Conservation (phyloP, 2,329 filamentous ascomycete genomes). For the Aureobasidium sp. region DNA sequence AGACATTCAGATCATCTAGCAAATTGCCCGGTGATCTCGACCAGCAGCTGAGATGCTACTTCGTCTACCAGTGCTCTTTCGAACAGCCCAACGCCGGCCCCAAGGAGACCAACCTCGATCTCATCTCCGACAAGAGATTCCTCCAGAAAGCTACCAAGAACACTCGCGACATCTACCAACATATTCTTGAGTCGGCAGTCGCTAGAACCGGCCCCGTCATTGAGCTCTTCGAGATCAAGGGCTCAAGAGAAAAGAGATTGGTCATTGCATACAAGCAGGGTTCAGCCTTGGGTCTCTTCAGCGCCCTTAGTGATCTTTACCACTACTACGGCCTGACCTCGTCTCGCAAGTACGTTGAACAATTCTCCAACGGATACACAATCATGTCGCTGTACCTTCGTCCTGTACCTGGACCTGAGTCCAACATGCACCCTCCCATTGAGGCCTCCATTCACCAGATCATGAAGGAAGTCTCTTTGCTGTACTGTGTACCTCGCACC, state of each 20-base stretch:
- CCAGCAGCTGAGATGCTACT: conserved; percentile 90
- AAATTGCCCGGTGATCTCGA: conserved; percentile 66
- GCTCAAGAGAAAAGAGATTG: conserved; percentile 81
- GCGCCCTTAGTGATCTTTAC: conserved; percentile 88
- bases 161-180: conserved; percentile 91
- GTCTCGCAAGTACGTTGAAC: conserved; percentile 83
- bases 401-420: conserved; percentile 52
- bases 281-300: conserved; percentile 88
- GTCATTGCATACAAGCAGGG: conserved; percentile 92
- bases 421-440: conserved; percentile 61
- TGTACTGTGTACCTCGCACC: conserved; percentile 98
- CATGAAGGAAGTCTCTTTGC: conserved; percentile 92
- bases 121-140: conserved; percentile 90
- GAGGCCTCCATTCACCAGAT: conserved; percentile 97
- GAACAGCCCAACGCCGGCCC: conserved; percentile 62
- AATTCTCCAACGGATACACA: conserved; percentile 97
- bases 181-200: conserved; percentile 81
- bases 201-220: conserved; percentile 86
- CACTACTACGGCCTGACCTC: conserved; percentile 98
- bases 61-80: conserved; percentile 95
- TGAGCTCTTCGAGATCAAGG: conserved; percentile 94
- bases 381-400: conserved; percentile 94
- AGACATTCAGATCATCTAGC: conserved; percentile 91
- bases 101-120: conserved; percentile 78
- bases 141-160: conserved; percentile 92